Conservation (phyloP, 495 filamentous ascomycete species). For the Penicillium psychrofluorescens region DNA sequence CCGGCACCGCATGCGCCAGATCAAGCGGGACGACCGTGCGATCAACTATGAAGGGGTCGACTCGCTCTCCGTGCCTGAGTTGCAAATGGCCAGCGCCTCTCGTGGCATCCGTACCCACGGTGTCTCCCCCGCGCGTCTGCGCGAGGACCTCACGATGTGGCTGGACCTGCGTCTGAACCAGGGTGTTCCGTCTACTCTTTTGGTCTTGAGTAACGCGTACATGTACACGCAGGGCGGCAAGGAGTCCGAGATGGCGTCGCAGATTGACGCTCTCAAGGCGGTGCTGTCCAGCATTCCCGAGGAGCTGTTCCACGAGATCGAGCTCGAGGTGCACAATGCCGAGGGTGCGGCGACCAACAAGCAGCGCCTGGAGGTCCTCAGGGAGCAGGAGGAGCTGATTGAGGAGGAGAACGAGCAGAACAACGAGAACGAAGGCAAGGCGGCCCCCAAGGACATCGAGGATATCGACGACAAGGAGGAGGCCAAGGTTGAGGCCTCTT, state of each 20-base stretch:
- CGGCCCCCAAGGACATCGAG: slow-evolving; percentile 62
- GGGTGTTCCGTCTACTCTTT: slow-evolving; percentile 85
- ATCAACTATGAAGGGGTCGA: slow-evolving; percentile 95
- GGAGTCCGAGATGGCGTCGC: slow-evolving; percentile 75
- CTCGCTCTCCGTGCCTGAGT: slow-evolving; percentile 82
- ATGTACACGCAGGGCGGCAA: slow-evolving; percentile 84
- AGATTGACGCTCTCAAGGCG: slow-evolving; percentile 88
- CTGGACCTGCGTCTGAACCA: slow-evolving; percentile 89
- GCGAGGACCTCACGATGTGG: slow-evolving; percentile 92
- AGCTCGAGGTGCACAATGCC: slow-evolving; percentile 94
- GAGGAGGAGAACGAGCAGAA: slow-evolving; percentile 93
- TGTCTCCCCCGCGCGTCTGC: slow-evolving; percentile 75
- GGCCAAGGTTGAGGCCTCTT: slow-evolving; percentile 20
- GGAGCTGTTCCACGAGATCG: slow-evolving; percentile 98
- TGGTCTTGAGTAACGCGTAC: slow-evolving; percentile 95
- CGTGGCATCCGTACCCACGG: slow-evolving; percentile 91
- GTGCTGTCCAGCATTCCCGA: slow-evolving; percentile 93
- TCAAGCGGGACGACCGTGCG: slow-evolving; percentile 94
- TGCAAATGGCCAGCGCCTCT: slow-evolving; percentile 84
- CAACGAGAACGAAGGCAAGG: slow-evolving; percentile 58
- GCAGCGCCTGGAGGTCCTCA: slow-evolving; percentile 97
- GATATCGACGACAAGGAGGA: slow-evolving; percentile 77
- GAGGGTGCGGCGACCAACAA: slow-evolving; percentile 98
- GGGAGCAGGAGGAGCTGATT: slow-evolving; percentile 97
- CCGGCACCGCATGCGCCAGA: slow-evolving; percentile 96